Conservation (phyloP, 345 rosid genomes). For the Erucastrum elatum region DNA sequence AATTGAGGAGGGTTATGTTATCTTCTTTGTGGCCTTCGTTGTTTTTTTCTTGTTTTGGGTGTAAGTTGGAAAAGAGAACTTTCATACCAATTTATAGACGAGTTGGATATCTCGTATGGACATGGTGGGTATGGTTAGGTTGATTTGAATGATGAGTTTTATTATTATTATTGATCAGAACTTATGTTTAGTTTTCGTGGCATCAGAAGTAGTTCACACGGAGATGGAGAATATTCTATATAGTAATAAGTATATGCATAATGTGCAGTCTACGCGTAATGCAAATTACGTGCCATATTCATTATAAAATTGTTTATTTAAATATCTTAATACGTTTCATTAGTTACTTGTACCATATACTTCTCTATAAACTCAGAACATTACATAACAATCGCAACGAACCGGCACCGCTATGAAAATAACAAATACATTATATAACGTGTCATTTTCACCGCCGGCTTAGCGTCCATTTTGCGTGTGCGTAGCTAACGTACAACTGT, state of each 20-base stretch:
- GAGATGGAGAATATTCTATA: conserved; percentile 17
- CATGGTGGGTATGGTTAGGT: conserved; percentile 22
- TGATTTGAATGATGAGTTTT: not conserved
- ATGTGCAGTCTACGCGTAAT: not conserved
- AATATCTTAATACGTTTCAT: conserved; percentile 9
- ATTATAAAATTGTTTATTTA: not conserved
- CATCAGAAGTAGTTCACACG: not conserved
- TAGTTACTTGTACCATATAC: not conserved
- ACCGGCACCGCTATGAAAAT: not conserved
- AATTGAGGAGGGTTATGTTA: not conserved
- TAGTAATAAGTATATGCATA: not conserved
- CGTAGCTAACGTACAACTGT: conserved; percentile 16
- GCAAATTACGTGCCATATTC: conserved; percentile 21
- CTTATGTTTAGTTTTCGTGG: not conserved
- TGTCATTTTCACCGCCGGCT: conserved; percentile 29
- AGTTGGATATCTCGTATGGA: not conserved
- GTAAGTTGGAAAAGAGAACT: conserved; percentile 9
- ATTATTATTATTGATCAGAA: not conserved
- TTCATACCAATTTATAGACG: conserved; percentile 23
- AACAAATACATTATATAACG: not conserved
- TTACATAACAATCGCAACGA: not conserved
- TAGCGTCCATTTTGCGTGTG: not conserved
- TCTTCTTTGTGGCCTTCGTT: conserved; percentile 9
- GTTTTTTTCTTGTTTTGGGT: conserved; percentile 13
- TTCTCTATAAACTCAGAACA: not conserved